Conservation (phyloP, 805 yeast genomes). For the Yarrowia hollandica region DNA sequence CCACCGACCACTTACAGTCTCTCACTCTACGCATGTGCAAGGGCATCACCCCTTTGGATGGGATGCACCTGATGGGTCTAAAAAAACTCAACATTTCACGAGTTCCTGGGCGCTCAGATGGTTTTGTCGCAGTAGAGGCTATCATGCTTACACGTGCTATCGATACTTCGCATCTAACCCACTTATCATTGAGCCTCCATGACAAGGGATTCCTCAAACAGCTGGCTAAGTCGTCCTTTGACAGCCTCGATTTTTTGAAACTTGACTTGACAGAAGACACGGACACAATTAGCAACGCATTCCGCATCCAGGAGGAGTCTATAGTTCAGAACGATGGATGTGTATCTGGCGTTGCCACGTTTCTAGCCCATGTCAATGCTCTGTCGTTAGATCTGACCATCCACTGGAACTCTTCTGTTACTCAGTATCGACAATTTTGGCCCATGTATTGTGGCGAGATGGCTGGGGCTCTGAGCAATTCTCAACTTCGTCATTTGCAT, state of each 20-base stretch:
- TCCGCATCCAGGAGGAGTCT: conserved; percentile 6
- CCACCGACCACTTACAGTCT: not conserved
- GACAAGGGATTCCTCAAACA: conserved; percentile 11
- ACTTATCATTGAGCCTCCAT: not conserved
- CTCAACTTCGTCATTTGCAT: conserved; percentile 11
- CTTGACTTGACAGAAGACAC: conserved; percentile 18
- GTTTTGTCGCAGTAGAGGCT: conserved; percentile 41
- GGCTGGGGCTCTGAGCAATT: conserved; percentile 14
- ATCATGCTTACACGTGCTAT: conserved; percentile 32
- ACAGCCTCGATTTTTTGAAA: not conserved
- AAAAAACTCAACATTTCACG: not conserved
- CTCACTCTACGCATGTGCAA: conserved; percentile 5
- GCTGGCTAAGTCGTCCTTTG: not conserved
- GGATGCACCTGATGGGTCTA: not conserved
- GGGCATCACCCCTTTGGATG: not conserved
- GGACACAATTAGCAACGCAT: not conserved
- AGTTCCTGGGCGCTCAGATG: conserved; percentile 30
- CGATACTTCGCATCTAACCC: conserved; percentile 17
- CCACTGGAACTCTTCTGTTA: conserved; percentile 17
- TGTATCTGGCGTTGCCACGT: conserved; percentile 14
- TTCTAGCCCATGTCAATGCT: conserved; percentile 6
- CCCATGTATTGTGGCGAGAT: conserved; percentile 21
- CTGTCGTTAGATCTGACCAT: conserved; percentile 11
- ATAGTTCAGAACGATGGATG: not conserved
- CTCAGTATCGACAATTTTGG: conserved; percentile 1